phyloP scores from a whole-genome alignment of 2,329 filamentous ascomycete species.

The Ambrosiella cleistominuta region DNA sequence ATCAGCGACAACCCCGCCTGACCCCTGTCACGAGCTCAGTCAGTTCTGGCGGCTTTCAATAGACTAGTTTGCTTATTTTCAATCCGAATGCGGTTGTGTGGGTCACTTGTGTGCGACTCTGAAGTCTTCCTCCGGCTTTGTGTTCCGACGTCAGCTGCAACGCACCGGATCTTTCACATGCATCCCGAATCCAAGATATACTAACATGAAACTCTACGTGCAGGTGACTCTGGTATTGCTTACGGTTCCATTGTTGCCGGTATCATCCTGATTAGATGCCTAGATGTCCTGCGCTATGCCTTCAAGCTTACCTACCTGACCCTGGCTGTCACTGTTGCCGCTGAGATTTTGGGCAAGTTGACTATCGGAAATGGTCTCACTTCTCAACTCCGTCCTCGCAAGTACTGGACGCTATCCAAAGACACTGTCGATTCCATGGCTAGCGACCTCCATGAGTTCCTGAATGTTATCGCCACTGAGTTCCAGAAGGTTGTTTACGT shows the following conservation, averaged over 20 bases:
- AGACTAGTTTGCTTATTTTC: background rate
- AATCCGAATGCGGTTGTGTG: too few relatives aligned
- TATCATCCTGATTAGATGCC: constrained; percentile 47
- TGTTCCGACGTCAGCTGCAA: too few relatives aligned
- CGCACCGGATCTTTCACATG: too few relatives aligned
- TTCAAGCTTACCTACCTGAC: constrained; percentile 49
- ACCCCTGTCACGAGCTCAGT: constrained; percentile 6
- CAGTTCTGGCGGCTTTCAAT: background rate
- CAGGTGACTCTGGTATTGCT: constrained; percentile 47
- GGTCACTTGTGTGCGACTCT: too few relatives aligned
- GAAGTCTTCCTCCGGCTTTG: too few relatives aligned
- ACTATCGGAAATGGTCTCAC: constrained; percentile 44
- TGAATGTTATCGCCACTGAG: constrained; percentile 59
- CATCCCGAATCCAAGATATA: too few relatives aligned
- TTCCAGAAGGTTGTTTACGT: constrained; percentile 49
- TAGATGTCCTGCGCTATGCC: constrained; percentile 46
- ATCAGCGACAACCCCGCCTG: constrained; percentile 8
- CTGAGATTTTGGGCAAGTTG: constrained; percentile 43
- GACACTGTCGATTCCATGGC: constrained; percentile 43
- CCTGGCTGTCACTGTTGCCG: constrained; percentile 40
- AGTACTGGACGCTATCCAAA: constrained; percentile 49
- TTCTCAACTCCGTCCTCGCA: constrained; percentile 47
- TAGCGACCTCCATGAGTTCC: constrained; percentile 47
- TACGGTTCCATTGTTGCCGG: constrained; percentile 38
- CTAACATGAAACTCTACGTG: background rate